phyloP scores from a whole-genome alignment of 345 rosid species.

The Rhizophora apiculata region DNA sequence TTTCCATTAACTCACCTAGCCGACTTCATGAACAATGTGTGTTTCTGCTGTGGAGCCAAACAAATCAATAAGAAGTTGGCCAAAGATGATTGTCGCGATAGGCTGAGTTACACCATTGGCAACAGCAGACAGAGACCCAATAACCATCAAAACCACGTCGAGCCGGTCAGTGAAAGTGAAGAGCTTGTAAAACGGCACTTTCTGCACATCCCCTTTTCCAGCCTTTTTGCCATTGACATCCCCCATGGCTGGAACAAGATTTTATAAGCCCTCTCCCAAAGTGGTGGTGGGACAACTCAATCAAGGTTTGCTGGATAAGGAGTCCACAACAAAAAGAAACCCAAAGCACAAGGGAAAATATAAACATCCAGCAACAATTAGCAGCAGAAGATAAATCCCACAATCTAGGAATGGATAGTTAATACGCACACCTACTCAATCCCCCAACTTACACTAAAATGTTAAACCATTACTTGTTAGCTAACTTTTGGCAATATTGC shows the following conservation, averaged over 20 bases:
- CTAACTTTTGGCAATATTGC: too few species aligned
- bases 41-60: slow-evolving; percentile 45
- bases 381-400: too few species aligned
- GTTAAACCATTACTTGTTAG: too few species aligned
- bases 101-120: slow-evolving; percentile 60
- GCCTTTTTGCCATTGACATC: neutral
- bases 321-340: too few species aligned
- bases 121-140: slow-evolving; percentile 39
- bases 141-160: slow-evolving; percentile 44
- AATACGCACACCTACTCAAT: too few species aligned
- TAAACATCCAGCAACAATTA: too few species aligned
- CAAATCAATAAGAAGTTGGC: slow-evolving; percentile 53
- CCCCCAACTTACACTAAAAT: too few species aligned
- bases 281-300: too few species aligned
- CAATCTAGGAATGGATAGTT: too few species aligned
- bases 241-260: neutral
- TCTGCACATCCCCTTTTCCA: slow-evolving; percentile 18
- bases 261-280: too few species aligned
- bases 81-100: slow-evolving; percentile 49
- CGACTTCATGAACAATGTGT: slow-evolving; percentile 40
- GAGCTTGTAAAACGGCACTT: slow-evolving; percentile 56
- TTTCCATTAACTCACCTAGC: slow-evolving; percentile 39
- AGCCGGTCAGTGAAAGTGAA: slow-evolving; percentile 54
- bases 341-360: too few species aligned
- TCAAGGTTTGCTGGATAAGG: too few species aligned